Base-by-base conservation (phyloP, 345 rosid species). In the Rhizophora mangle region DNA sequence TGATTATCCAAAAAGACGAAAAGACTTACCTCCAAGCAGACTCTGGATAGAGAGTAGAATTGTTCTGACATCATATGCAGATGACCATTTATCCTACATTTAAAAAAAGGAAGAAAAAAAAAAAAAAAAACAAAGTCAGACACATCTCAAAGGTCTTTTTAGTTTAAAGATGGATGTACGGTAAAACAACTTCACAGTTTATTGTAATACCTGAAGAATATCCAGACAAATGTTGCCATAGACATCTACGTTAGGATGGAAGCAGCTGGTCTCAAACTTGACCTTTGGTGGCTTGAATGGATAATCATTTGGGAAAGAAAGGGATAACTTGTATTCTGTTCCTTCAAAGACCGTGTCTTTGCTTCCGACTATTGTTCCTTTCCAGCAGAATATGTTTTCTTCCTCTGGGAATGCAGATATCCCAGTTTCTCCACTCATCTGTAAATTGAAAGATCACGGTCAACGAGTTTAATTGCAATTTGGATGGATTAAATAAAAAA, bases 361-460 rank as follows among this genome's bases (percentile, higher is more conserved):
- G 88, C 96, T 91, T 60, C 98, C 97, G 1, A 68, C 71, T 54
- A 94, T 87, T 47, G 98, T 91, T 62, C 98, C 97, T 84, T 91
- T 94, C 98, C 97, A 94, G 73, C 88, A 85, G 78, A 94, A 91
- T 72, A 94, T 87, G 82, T 94, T 94, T 77, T 94, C 98, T 76
- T 88, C 97, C 79, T 94, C 96, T 8, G 97, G 97, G 62, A 94
- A 91, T 20, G 98, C 97, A 27, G 98, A 94, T 64, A 94, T 85
- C 72, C 98, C 98, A 22, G 96, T 70, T 78, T 86, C 98, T 62
- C 95, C 97, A 75, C 96, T 84, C 97, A 94, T 94, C 98, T 94
- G 62, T 21, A 24, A 21, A 64, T 53, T 5, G 9, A 52, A 54
- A 46, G 27, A 30, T 29, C 39, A 11, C 56, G 26, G 29, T 56